These are phyloP conservation scores for Globisporangium lucens DNA, from an alignment of 352 stramenopile species.

Conservation along the genomic window DNA sequence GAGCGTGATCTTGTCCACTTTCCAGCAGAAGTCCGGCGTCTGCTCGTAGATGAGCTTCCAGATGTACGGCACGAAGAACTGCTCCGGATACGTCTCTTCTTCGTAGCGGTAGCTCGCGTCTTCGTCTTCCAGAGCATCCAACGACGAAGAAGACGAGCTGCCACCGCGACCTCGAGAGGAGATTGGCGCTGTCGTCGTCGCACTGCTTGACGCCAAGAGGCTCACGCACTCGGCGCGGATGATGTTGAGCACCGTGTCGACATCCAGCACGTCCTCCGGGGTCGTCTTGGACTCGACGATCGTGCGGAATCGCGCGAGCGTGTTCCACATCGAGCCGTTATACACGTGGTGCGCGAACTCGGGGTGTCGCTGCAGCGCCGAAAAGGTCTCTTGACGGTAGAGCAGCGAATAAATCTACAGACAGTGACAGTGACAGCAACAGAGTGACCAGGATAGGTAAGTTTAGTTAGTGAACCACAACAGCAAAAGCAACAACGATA, in stretches of 20 bases:
- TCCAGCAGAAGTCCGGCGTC: constrained; percentile 79
- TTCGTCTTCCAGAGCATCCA: constrained; percentile 29
- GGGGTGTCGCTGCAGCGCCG: constrained; percentile 45
- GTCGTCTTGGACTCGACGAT: constrained; percentile 65
- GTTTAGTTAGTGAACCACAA: background rate
- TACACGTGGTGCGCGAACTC: constrained; percentile 61
- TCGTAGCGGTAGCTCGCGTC: constrained; percentile 82
- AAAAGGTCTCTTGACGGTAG: constrained; percentile 63
- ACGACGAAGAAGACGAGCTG: background rate
- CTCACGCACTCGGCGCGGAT: constrained; percentile 73
- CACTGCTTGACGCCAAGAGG: constrained; percentile 41
- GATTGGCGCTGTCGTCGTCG: constrained; percentile 19
- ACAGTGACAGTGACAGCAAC: background rate
- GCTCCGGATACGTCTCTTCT: constrained; percentile 61
- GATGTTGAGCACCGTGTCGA: constrained; percentile 57
- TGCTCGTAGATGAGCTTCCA: constrained; percentile 74
- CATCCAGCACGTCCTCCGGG: constrained; percentile 52
- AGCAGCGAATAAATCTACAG: constrained; percentile 79
- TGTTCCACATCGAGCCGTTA: constrained; percentile 61
- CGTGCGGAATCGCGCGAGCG: constrained; percentile 55
- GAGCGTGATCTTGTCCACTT: constrained; percentile 77
- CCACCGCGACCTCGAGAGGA: background rate
- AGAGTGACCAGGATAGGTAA: background rate
- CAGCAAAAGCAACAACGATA: background rate
- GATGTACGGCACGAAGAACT: constrained; percentile 81